Base-by-base conservation (phyloP, 495 filamentous ascomycete genomes). In the Apiosordaria backusii region DNA sequence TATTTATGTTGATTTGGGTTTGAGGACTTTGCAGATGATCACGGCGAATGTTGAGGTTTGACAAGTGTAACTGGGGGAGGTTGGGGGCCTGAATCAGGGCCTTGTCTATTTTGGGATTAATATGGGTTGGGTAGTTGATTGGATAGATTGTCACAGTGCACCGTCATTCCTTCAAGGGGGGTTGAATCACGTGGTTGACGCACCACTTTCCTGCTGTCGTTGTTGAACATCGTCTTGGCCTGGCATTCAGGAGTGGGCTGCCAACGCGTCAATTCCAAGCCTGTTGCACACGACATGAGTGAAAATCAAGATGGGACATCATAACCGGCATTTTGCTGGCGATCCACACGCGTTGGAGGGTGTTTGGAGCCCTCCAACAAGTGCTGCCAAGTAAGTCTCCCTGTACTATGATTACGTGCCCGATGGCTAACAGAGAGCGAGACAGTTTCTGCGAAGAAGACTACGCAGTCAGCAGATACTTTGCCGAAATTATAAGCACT, bases 401-500 rank as follows among this genome's bases (percentile, higher is more conserved):
- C 7, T 27, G n/a, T 29, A 25, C 9, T 13, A 13, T 45, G 35
- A 45, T 45, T 1, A 15, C 2, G 35, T 18, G 35, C 10, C 3
- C 16, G 5, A 45, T 18, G 10, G 9, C 35, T 45, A 13, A 45
- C 35, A 18, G 3, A 45, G 9, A 13, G 35, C 9, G 13, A 45
- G 7, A n/a, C 35, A 74, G 71, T 60, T 71, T 75, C 57, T 77
- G 69, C 62, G 67, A 70, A 40, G 67, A 85, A 74, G 85, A 87
- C 70, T 86, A 85, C 69, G 75, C 77, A n/a, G 68, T 87, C 57
- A 83, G 80, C 2, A 58, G 71, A 52, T 85, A 87, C 65, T 73
- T 86, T 35, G 85, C 80, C 54, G 85, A 87, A 64, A 82, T 86
- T 71, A 77, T 86, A 74, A 86, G 85, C 67, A 82, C 81, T 0